These are phyloP conservation scores for Trichoderma atroviride DNA, from an alignment of 2,329 filamentous ascomycete species.

Conservation along the genomic window DNA sequence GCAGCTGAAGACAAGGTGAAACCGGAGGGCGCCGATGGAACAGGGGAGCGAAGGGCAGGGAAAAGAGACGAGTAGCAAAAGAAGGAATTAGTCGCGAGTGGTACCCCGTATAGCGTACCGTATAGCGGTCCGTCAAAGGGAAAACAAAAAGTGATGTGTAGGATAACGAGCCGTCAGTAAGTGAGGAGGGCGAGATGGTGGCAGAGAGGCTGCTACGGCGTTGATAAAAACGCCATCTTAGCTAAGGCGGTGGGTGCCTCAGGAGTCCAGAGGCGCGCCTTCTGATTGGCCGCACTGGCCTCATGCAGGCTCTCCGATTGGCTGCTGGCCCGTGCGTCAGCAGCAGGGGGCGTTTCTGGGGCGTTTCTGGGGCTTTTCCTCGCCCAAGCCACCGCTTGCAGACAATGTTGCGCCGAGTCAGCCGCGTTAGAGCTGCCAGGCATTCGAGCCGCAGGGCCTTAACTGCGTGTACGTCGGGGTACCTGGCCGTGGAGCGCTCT, in stretches of 20 bases:
- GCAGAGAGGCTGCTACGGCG: neutral
- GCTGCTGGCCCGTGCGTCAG: slow-evolving; percentile 20
- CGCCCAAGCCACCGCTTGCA: neutral
- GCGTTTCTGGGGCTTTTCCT: neutral
- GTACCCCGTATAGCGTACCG: slow-evolving; percentile 9
- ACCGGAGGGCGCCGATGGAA: slow-evolving; percentile 11
- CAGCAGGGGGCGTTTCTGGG: neutral
- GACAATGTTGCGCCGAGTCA: slow-evolving; percentile 13
- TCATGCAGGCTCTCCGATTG: slow-evolving; percentile 20
- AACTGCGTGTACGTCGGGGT: slow-evolving; percentile 7
- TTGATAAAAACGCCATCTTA: slow-evolving; percentile 3
- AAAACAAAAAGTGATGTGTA: neutral
- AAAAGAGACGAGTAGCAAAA: slow-evolving; percentile 10
- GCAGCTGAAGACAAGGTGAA: neutral
- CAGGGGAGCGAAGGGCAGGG: neutral
- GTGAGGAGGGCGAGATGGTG: neutral
- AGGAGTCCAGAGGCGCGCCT: neutral
- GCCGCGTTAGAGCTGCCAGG: neutral
- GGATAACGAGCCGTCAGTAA: neutral
- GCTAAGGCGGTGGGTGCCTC: neutral
- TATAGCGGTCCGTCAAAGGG: no score
- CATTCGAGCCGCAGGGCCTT: neutral
- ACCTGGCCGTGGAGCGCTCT: neutral
- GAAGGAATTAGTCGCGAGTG: neutral
- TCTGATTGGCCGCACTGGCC: slow-evolving; percentile 2